A percentile compares a stretch with the other conserved stretches of the same genome.
Evolutionary conservation across 208 protist species (phyloP).

Genomic region (Leishmania tropica): DNA sequence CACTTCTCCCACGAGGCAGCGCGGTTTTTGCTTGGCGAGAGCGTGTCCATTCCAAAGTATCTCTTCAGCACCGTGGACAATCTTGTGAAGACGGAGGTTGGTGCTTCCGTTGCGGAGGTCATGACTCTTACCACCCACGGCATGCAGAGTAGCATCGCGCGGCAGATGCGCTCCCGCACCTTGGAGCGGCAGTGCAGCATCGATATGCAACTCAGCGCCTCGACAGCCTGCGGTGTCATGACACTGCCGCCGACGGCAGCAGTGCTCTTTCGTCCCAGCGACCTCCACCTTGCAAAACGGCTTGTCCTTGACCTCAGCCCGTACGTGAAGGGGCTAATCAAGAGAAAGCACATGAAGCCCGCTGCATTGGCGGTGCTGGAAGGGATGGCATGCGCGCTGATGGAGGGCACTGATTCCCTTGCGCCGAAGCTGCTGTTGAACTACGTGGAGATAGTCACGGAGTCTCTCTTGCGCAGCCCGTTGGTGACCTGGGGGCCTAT

Average conservation of each 20-base stretch:
- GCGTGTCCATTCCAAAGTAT: conserved; percentile 35
- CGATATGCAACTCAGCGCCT: conserved; percentile 39
- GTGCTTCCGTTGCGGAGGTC: conserved; percentile 39
- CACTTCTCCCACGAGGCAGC: conserved; percentile 80
- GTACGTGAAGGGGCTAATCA: conserved; percentile 47
- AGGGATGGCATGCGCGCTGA: conserved; percentile 27
- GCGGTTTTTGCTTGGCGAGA: conserved; percentile 60
- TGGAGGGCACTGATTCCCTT: conserved; percentile 42
- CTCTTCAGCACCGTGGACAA: conserved; percentile 54
- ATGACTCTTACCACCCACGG: conserved; percentile 48
- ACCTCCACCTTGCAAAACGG: conserved; percentile 17
- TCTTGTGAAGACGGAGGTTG: conserved; percentile 49
- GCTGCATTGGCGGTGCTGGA: conserved; percentile 29
- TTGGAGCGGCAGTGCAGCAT: conserved; percentile 45
- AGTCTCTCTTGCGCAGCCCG: conserved; percentile 47
- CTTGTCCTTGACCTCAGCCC: conserved; percentile 42
- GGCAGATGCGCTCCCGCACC: conserved; percentile 31
- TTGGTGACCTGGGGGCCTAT: conserved; percentile 65
- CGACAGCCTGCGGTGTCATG: conserved; percentile 44
- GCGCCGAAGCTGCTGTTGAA: conserved; percentile 30
- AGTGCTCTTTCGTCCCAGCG: conserved; percentile 61
- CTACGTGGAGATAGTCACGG: conserved; percentile 54
- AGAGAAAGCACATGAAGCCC: conserved; percentile 29
- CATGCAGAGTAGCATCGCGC: conserved; percentile 46
- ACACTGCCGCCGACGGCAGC: conserved; percentile 47